Evolutionary conservation across 169 alveolate species (phyloP), one percentile per base, ranked within the genome.

Genomic region (Plasmodium blacklocki): DNA sequence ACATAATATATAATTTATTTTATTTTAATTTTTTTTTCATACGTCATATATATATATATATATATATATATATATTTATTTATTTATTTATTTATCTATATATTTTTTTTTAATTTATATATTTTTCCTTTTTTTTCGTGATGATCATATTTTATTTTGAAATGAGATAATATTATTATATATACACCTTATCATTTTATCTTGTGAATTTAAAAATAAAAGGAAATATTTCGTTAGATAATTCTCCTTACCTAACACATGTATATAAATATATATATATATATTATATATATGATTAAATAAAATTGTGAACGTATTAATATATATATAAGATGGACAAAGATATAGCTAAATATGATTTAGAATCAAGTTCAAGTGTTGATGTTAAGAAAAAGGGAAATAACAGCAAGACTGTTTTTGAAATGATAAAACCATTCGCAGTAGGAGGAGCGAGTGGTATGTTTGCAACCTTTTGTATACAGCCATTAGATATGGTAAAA

Each of bases 371-470:
- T 73, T 63, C 89, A 47, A 78, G 26, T 14, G 72, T 49, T n/a
- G 89, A 78, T 26, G 11, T 66, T 11, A 83, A 70, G 45, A 83
- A 83, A 47, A 83, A 32, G 45, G 45, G 3, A n/a, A 83, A 67
- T 83, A 73, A 71, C 0, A 49, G 56, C 6, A 83, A 83, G 64
- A 83, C 70, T 19, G 19, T 32, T 43, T 63, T 88, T 67, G 78
- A 73, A 19, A 74, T 52, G 26, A 49, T 70, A 15, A 88, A 86
- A 47, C 98, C 98, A 52, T 97, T 97, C 90, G 87, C 90, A 12
- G 93, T 94, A 8, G 98, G 98, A 8, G 98, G 98, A 9, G 80
- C 95, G 11, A 88, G 98, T 43, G 98, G 98, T 3, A 95, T 96
- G 88, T 70, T 95, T 49, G 97, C 98, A 21, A 97, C 98, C 9